Evolutionary conservation across 441 rosid species (phyloP), one percentile per base, ranked within the genome.

Genomic region (Gossypium aridum): DNA sequence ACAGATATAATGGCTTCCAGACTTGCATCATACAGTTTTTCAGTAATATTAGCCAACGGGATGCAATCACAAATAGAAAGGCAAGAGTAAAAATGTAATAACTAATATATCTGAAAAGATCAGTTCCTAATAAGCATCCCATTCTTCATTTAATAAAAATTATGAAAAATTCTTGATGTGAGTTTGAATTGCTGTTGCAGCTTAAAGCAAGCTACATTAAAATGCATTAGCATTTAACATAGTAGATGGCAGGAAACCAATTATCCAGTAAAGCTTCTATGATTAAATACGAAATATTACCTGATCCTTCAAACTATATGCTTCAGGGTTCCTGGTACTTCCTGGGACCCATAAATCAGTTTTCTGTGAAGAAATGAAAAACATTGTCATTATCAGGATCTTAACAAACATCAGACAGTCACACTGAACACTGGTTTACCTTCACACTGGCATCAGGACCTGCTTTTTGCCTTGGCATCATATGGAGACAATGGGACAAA

Each of bases 381-480:
- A 3, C n/a, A 64, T 68, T 73, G 23, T 16, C n/a, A 25, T 66
- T 65, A 66, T 4, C 26, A 65, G 22, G 25, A 49, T 70, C n/a
- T 55, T 39, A 70, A 39, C 31, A 56, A 23, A 25, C 26, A 78
- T 10, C 14, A 37, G 53, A 14, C 31, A 57, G 26, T 9, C 62
- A 56, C 47, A 75, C 14, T 19, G 43, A 62, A 63, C 68, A 74
- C 70, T 64, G 83, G 47, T 55, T 78, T 64, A 87, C 89, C 85
- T 85, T 84, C 74, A 76, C 79, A 78, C 25, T 80, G 45, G 89
- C 77, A 80, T 63, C 84, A 55, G 87, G 81, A 31, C 70, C 83
- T 34, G 91, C 81, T 74, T 90, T 91, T 82, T 89, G 90, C 83
- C 90, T 88, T 0, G 98, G 97, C 91, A 93, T 80, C 97, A 92